These are phyloP conservation scores for Malassezia japonica DNA, from an alignment of 1,284 basidiomycete genomes.

Conservation along the genomic window DNA sequence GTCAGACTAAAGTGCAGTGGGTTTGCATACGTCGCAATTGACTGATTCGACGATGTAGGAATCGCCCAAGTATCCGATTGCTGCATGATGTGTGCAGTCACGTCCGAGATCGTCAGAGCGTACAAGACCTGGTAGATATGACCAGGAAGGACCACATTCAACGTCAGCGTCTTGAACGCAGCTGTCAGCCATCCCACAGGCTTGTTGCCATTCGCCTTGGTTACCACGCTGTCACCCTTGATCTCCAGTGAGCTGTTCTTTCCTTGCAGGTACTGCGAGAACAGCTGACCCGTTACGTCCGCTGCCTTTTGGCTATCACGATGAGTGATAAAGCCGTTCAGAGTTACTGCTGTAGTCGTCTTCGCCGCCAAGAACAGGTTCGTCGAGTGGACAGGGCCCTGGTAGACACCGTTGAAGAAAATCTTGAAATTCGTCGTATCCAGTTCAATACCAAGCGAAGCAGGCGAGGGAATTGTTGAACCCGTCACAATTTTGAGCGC, in stretches of 20 bases:
- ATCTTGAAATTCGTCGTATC: conserved; percentile 61
- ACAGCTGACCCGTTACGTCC: conserved; percentile 57
- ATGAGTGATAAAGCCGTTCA: conserved; percentile 60
- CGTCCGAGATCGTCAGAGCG: conserved; percentile 59
- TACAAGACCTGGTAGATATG: conserved; percentile 61
- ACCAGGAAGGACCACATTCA: conserved; percentile 62
- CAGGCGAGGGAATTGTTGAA: conserved; percentile 59
- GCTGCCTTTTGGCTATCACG: conserved; percentile 53
- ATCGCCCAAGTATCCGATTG: conserved; percentile 27
- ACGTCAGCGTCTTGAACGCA: conserved; percentile 61
- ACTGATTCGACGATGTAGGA: conserved; percentile 50
- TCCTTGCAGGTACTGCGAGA: conserved; percentile 61
- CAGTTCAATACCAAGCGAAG: conserved; percentile 64
- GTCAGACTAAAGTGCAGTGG: conserved; percentile 68
- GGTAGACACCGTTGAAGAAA: conserved; percentile 50
- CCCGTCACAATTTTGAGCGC: conserved; percentile 64
- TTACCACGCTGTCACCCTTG: conserved; percentile 58
- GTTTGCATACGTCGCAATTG: conserved; percentile 62
- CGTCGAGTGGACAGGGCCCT: conserved; percentile 50
- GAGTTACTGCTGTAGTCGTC: conserved; percentile 54
- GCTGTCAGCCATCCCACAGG: conserved; percentile 63
- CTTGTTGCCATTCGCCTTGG: conserved; percentile 39
- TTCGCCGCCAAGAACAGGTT: conserved; percentile 56
- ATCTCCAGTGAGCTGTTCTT: conserved; percentile 59
- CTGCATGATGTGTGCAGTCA: conserved; percentile 55